Evolutionary conservation across 2,329 filamentous ascomycete genomes (phyloP).

Genomic region (Acrocalymma vagum): DNA sequence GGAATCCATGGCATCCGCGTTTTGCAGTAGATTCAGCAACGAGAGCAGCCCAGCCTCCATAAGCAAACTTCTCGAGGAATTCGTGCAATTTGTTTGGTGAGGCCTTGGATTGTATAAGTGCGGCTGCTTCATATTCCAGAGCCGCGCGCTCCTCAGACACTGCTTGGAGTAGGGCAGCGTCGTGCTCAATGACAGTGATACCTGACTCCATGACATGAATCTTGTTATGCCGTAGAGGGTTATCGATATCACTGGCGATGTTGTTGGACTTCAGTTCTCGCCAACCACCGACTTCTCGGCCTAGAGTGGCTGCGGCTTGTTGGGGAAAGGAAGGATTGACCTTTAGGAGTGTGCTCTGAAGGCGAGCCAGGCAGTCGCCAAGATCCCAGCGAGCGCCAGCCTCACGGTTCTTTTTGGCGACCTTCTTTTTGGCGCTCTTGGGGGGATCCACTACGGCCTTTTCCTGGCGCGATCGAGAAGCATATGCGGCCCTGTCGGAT

Average conservation of each 20-base stretch:
- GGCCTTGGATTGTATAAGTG: constrained; percentile 1
- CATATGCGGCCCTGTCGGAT: background rate
- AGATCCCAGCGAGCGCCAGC: constrained; percentile 15
- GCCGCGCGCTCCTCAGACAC: background rate
- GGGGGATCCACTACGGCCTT: background rate
- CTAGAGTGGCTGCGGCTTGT: constrained; percentile 14
- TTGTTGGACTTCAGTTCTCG: constrained; percentile 29
- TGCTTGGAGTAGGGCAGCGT: constrained; percentile 6
- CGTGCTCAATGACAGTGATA: constrained; percentile 12
- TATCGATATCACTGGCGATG: constrained; percentile 20
- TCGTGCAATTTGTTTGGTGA: background rate
- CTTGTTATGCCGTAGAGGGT: constrained; percentile 23
- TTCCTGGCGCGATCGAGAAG: background rate
- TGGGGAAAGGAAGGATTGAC: constrained; percentile 18
- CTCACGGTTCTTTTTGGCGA: constrained; percentile 18
- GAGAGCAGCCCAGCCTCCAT: background rate
- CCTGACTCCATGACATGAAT: constrained; percentile 15
- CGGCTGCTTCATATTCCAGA: constrained; percentile 1
- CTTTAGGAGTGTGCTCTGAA: constrained; percentile 5
- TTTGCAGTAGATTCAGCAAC: background rate
- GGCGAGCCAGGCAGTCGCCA: constrained; percentile 7
- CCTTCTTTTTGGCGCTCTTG: constrained; percentile 15
- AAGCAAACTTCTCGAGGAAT: background rate
- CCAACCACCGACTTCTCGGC: constrained; percentile 18
- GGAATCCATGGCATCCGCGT: background rate